Evolutionary conservation across 2,329 filamentous ascomycete species (phyloP), one percentile per base, ranked within the genome.

Genomic region (Mariannaea sp.): DNA sequence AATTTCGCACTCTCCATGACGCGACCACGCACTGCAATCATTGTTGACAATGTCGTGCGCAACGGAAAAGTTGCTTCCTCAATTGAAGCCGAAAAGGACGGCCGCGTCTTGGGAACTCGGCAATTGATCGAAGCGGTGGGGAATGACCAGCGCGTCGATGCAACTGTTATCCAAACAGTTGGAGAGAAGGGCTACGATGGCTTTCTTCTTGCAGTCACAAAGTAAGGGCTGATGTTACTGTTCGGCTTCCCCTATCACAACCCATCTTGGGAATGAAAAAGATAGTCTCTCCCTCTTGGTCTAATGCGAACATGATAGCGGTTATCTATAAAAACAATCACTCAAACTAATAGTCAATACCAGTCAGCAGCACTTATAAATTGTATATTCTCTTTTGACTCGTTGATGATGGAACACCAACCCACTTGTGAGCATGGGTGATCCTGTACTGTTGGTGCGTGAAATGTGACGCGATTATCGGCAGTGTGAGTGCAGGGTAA

Each of bases 101-200:
- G 12, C 4, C 44, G 44, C 2, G 44, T 47, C 8, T 7, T 39
- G 12, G 44, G 44, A 7, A 29, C 44, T 4, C 44, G 33, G 13
- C 44, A 39, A 7, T 27, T 47, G 13, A 47, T 47, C 8, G 44
- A 47, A 26, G 44, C 24, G 10, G 30, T 47, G 3, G 44, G 33
- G 10, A 38, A n/a, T 7, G 44, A 47, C 30, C 14, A 20, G 5
- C 20, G 44, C 9, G 44, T 47, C 7, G 44, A 47, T 20, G 44
- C 33, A n/a, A 47, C 33, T n/a, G 33, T 39, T 7, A 22, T 39
- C 2, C 44, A 39, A 39, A 47, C 44, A 1, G 44, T 47, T 12
- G 44, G 44, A 13, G 33, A 47, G 17, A 47, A 47, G 24, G 17
- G 24, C 13, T 47, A 47, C 12, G 33, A 47, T 22, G 44, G 44